Evolutionary conservation across 163 green algal species (phyloP), one percentile per base, ranked within the genome.

Genomic region (Chloroidium sp.): DNA sequence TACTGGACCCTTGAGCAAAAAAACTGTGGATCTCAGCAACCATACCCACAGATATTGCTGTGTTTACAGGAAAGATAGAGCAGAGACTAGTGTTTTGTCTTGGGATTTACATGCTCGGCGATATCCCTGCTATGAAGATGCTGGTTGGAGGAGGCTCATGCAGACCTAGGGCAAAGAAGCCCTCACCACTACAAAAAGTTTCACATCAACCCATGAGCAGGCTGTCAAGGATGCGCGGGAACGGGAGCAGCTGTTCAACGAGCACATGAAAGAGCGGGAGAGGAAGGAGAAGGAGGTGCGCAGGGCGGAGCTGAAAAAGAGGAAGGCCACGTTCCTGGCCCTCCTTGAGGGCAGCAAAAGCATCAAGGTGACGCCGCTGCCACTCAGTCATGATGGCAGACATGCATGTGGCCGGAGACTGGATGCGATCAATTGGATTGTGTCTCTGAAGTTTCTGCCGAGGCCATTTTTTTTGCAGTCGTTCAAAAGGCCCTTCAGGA

Each of bases 221-320:
- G 82, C 83, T 3, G 80, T 90, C n/a, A 69, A 69, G 60, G 83
- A 82, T 36, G 82, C 82, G 75, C 77, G 83, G 36, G 90, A 94
- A 78, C 85, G 91, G 1, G 88, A 93, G 87, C 85, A 92, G 81
- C 83, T 95, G 75, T 94, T 92, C 79, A 85, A 90, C 62, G 89
- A 92, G 58, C 90, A 92, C 86, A 81, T 91, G 67, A 89, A 92
- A 74, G 87, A 93, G 79, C 82, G 88, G n/a, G 85, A 89, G 69
- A 84, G 90, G 81, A 74, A 84, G 78, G 84, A 90, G 74, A 69
- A 82, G 57, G 87, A 88, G 68, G 83, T 80, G 36, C 76, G 78
- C 64, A 86, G 85, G 78, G 82, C 80, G 62, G 87, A 92, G 79
- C 84, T 84, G 58, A 90, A 90, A 82, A 84, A 85, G 12, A 80